phyloP scores from a whole-genome alignment of 2,329 filamentous ascomycete species.

The Nothophoma quercina region DNA sequence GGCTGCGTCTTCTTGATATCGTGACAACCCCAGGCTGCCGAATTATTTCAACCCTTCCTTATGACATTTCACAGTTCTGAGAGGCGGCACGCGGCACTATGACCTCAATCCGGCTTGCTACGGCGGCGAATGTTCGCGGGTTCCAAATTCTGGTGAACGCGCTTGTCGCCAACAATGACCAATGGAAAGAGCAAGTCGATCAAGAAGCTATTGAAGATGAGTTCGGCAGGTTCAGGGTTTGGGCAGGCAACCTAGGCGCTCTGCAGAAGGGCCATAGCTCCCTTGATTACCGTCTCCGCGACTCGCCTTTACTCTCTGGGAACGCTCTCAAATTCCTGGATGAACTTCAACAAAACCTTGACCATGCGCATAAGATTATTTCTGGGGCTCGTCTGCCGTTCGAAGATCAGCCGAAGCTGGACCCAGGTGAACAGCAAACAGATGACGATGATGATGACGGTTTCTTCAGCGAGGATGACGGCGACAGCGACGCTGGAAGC shows the following conservation, averaged over 20 bases:
- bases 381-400: slow-evolving; percentile 43
- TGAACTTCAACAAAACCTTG: slow-evolving; percentile 43
- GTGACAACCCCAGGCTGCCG: slow-evolving; percentile 5
- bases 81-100: slow-evolving; percentile 22
- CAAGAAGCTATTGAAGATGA: slow-evolving; percentile 45
- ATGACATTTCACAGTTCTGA: slow-evolving; percentile 9
- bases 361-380: slow-evolving; percentile 36
- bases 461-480: slow-evolving; percentile 40
- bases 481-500: slow-evolving; percentile 26
- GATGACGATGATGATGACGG: slow-evolving; percentile 38
- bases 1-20: slow-evolving; percentile 6
- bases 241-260: slow-evolving; percentile 47
- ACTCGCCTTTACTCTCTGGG: slow-evolving; percentile 43
- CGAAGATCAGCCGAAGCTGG: slow-evolving; percentile 34
- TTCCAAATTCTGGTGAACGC: slow-evolving; percentile 37
- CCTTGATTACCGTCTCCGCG: slow-evolving; percentile 48
- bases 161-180: slow-evolving; percentile 24
- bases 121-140: slow-evolving; percentile 39
- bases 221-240: slow-evolving; percentile 47
- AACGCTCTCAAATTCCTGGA: slow-evolving; percentile 45
- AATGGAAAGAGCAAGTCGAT: slow-evolving; percentile 29
- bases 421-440: slow-evolving; percentile 19
- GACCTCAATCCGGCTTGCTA: slow-evolving; percentile 39
- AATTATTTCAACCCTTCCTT: background rate
- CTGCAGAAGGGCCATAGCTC: slow-evolving; percentile 49